A percentile compares a stretch with the other conserved stretches of the same genome.
Conservation (phyloP, 225 moss, liverwort and hornwort species). For the Physcomitrium patens region DNA sequence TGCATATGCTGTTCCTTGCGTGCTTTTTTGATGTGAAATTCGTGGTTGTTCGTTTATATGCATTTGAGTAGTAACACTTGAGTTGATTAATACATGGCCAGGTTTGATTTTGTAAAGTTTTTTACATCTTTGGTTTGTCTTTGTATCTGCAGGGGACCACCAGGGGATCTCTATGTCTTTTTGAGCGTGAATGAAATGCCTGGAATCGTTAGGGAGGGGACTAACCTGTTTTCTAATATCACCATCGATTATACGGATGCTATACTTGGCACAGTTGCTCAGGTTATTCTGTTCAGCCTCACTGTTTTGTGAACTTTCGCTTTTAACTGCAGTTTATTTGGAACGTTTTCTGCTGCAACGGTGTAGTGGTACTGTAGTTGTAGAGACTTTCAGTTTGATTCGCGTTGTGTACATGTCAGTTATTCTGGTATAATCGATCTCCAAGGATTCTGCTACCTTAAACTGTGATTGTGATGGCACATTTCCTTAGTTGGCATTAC, state of each 20-base stretch:
- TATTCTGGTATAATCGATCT: not conserved
- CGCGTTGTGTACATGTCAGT: not conserved
- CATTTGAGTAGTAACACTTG: not conserved
- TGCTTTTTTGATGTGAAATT: conserved; percentile 6
- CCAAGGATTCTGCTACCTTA: not conserved
- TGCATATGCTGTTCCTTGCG: not conserved
- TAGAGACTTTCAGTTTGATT: not conserved
- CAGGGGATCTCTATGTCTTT: conserved; percentile 98
- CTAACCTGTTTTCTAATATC: conserved; percentile 83
- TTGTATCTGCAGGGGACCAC: conserved; percentile 68
- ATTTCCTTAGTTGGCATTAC: not conserved
- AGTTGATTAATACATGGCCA: conserved; percentile 1
- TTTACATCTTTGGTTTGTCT: not conserved
- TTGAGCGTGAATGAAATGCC: conserved; percentile 81
- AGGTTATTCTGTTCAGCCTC: conserved; percentile 51
- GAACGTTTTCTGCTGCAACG: not conserved
- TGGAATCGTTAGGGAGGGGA: conserved; percentile 88
- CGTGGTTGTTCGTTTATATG: not conserved
- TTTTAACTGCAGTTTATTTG: not conserved
- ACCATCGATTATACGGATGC: conserved; percentile 80
- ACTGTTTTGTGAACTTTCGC: conserved; percentile 17
- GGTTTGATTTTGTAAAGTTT: not conserved
- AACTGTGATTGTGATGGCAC: not conserved
- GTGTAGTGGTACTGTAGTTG: too few species aligned
- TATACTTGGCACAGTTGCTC: conserved; percentile 85